phyloP scores from a whole-genome alignment of 176 grass and related monocot species.

The Carex scoparia region DNA sequence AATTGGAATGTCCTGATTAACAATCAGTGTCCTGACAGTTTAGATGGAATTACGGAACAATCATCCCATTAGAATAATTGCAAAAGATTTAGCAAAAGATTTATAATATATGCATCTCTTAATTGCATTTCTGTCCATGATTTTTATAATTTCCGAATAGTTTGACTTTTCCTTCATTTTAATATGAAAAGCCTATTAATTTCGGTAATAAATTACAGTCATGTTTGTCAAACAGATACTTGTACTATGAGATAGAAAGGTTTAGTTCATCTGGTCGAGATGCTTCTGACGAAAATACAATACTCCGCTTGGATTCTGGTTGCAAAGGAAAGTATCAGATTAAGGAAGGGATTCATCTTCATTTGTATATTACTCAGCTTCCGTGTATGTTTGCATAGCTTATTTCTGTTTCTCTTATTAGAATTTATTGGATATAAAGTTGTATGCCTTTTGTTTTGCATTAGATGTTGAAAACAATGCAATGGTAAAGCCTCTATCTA shows the following conservation, averaged over 20 bases:
- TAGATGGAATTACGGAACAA: not conserved
- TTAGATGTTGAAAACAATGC: not conserved
- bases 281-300: not conserved
- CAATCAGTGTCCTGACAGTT: not conserved
- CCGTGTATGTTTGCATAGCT: slow-evolving; percentile 38
- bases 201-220: not conserved
- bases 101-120: not conserved
- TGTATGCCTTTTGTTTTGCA: not conserved
- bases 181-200: not conserved
- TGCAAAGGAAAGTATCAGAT: slow-evolving; percentile 38
- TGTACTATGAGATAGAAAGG: slow-evolving; percentile 49
- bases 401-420: not conserved
- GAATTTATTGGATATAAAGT: not conserved
- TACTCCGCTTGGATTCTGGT: slow-evolving; percentile 37
- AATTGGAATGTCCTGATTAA: not conserved
- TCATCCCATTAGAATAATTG: not conserved
- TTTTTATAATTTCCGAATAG: not conserved
- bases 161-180: not conserved
- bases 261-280: not conserved
- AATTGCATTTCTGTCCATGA: not conserved
- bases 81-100: not conserved
- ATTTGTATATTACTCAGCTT: slow-evolving; percentile 67
- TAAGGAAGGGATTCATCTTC: slow-evolving; percentile 45
- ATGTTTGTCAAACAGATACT: slow-evolving; percentile 19
- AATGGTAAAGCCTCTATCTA: not conserved